These are phyloP conservation scores for Mesembryanthemum crystallinum DNA, from an alignment of 148 eudicot species.

Conservation along the genomic window DNA sequence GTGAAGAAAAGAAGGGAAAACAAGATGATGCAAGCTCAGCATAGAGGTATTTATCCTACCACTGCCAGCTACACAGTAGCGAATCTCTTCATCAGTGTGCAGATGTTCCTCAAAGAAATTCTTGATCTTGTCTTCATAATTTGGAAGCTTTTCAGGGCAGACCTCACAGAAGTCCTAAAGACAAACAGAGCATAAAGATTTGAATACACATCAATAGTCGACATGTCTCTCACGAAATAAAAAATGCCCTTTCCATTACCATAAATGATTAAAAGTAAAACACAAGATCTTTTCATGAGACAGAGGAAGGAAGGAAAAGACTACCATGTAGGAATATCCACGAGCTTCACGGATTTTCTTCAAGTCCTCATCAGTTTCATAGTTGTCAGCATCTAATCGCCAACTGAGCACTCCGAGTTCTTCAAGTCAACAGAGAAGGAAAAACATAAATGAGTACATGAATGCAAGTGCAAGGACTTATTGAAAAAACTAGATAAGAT, in stretches of 20 bases:
- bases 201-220: background rate
- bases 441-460: background rate
- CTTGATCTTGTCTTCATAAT: constrained; percentile 86
- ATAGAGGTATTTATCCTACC: constrained; percentile 40
- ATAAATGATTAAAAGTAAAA: background rate
- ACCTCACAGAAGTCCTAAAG: constrained; percentile 78
- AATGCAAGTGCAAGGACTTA: background rate
- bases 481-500: background rate
- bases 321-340: constrained; percentile 86
- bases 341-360: constrained; percentile 78
- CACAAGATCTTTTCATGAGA: background rate
- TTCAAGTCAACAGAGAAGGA: constrained; percentile 20
- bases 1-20: constrained; percentile 2
- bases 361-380: constrained; percentile 86
- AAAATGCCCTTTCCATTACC: background rate
- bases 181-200: background rate
- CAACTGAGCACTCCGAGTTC: constrained; percentile 93
- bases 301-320: background rate
- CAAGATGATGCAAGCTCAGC: background rate
- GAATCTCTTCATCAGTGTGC: constrained; percentile 99
- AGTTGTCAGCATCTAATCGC: constrained; percentile 87
- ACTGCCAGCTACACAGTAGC: constrained; percentile 88
- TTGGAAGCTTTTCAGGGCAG: constrained; percentile 83
- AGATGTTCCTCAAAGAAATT: constrained; percentile 86
- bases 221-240: background rate